Evolutionary conservation across 2,329 filamentous ascomycete species (phyloP), one percentile per base, ranked within the genome.

Genomic region (Curvularia verruculosa): DNA sequence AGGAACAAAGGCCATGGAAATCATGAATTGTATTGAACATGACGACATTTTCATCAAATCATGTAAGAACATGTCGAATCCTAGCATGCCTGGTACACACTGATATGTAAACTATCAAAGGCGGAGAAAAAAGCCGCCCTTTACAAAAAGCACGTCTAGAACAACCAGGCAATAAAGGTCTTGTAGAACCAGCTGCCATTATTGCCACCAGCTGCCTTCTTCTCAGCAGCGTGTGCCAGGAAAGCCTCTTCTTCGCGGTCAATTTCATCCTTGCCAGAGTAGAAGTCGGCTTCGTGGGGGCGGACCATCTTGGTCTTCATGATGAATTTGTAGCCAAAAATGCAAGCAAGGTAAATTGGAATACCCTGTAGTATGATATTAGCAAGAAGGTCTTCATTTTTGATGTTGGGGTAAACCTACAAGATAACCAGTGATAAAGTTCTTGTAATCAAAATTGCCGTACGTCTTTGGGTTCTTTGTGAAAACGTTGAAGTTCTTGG

Each of bases 401-500:
- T 2, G 26, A 10, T 3, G 29, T 15, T 3, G 6, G 5, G n/a
- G 19, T 5, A 13, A n/a, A 57, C 66, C 58, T 66, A 70, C 67
- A n/a, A 69, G 63, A 74, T 92, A 92, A 24, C 88, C 88, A 0
- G 88, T 91, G 74, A 93, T 85, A 77, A 93, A 92, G 68, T 84
- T 87, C 80, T 89, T 87, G 81, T 89, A 89, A 75, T 89, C 85
- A 63, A 90, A 90, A 49, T 80, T 80, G 51, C 81, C 82, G 54
- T 82, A 80, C 82, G 54, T 82, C 80, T 7, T 44, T 45, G n/a
- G n/a, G n/a, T 75, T 56, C 74, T 76, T 28, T 2, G 85, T 81
- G 75, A 95, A 95, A 57, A 89, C 87, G 54, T 85, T 82, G 77
- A 87, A 95, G 81, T 92, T 93, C 84, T 95, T 96, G 70, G 91